Base-by-base conservation (phyloP, 2,329 filamentous ascomycete species). In the Trichoderma semiorbis region DNA sequence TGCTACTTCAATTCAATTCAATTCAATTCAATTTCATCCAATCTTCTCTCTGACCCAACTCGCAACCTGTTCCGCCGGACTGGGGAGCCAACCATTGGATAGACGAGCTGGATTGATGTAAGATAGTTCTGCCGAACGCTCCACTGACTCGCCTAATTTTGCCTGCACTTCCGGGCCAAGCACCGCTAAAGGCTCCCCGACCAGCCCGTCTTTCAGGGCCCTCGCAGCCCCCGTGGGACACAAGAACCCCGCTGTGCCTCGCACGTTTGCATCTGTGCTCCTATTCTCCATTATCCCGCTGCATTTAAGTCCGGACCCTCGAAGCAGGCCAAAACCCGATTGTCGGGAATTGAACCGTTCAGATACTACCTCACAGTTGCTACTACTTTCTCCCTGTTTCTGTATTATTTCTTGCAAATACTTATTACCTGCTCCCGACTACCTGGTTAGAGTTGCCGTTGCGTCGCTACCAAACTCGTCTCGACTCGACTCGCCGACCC, bases 161-260 rank as follows among this genome's bases (percentile, higher is more conserved):
- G 32, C 64, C 24, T 43, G 64, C 50, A n/a, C 21, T 18, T 58
- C 32, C 50, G 32, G 12, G 28, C 55, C 28, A 32, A 60, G 57
- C 57, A 60, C 14, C 18, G 26, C 61, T 30, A 47, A 28, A 16
- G 16, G 57, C 18, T 7, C 65, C 62, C 47, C 47, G 30, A 53
- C 63, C 21, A 67, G 55, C 30, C 64, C 64, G 64, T n/a, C 26
- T 60, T 34, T 36, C 26, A 60, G 53, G 65, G 36, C 53, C 34
- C 55, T 61, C 55, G 36, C 47, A 60, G 34, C 32, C 64, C 47
- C 64, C 64, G 34, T 63, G 53, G 36, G 53, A 50, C 66, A 34
- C 66, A 61, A 60, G 36, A 69, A 69, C 66, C 66, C 66, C 55
- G 66, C 66, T 61, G 66, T 32, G 66, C 57, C 63, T 69, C 66